Evolutionary conservation across 495 filamentous ascomycete genomes (phyloP).

Genomic region (Parachaetomium inaequale): DNA sequence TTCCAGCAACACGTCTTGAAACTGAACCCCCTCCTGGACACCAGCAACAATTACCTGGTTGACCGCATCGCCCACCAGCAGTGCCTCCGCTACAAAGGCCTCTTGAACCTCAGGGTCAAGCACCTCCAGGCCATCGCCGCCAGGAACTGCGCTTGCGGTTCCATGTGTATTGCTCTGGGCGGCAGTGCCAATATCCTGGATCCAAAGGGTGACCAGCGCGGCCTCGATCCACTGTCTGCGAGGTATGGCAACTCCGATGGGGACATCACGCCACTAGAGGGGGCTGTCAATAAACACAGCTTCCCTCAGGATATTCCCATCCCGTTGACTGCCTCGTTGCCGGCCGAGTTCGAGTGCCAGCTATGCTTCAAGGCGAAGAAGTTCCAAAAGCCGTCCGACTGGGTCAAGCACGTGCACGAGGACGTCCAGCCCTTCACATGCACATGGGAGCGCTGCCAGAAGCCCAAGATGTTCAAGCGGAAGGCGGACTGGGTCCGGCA

Average conservation of each 20-base stretch:
- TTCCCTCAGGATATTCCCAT: constrained; percentile 81
- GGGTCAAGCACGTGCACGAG: constrained; percentile 97
- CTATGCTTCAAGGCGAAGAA: constrained; percentile 88
- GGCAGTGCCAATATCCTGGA: constrained; percentile 50
- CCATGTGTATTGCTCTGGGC: constrained; percentile 62
- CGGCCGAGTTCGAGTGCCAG: constrained; percentile 89
- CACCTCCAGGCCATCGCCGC: constrained; percentile 57
- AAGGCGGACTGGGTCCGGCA: constrained; percentile 98
- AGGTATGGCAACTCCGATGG: constrained; percentile 59
- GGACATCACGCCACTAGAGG: constrained; percentile 60
- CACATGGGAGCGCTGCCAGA: constrained; percentile 78
- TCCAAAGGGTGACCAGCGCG: constrained; percentile 37
- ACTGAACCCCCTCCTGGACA: constrained; percentile 58
- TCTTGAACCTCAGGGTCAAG: constrained; percentile 68
- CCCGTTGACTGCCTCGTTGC: constrained; percentile 73
- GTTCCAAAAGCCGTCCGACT: constrained; percentile 92
- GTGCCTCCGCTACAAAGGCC: constrained; percentile 69
- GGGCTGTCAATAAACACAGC: constrained; percentile 58
- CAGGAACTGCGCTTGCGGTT: constrained; percentile 55
- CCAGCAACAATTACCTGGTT: constrained; percentile 57
- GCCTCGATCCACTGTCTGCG: constrained; percentile 38
- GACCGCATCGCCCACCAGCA: constrained; percentile 84
- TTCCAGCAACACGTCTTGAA: constrained; percentile 72
- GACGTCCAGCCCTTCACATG: constrained; percentile 95
- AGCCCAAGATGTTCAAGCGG: constrained; percentile 92